These are phyloP conservation scores for Neurospora sublineolata DNA, from an alignment of 495 filamentous ascomycete species.

Conservation along the genomic window DNA sequence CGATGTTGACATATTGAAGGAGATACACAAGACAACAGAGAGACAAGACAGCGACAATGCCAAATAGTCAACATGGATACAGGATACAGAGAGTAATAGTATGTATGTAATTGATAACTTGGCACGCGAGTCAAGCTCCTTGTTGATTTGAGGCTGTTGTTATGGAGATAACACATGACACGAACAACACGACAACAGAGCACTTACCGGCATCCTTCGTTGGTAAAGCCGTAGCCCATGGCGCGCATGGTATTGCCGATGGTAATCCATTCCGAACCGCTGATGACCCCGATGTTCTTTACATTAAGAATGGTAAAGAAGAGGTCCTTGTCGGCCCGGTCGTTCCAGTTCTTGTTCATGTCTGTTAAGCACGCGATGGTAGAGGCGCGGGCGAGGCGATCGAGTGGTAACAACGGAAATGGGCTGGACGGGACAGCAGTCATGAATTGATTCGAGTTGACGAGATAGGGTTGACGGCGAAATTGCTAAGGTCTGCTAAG, in stretches of 20 bases:
- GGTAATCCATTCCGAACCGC: constrained; percentile 40
- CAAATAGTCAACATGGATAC: neutral
- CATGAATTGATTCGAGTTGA: neutral
- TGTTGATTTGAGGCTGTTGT: neutral
- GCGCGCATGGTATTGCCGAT: constrained; percentile 41
- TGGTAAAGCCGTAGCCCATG: constrained; percentile 41
- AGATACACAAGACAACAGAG: neutral
- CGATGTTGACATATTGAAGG: neutral
- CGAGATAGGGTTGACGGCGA: constrained; percentile 3
- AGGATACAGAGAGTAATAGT: neutral
- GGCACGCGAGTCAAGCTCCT: neutral
- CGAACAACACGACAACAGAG: constrained; percentile 2
- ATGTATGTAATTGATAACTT: neutral
- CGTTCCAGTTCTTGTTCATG: constrained; percentile 45
- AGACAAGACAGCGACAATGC: neutral
- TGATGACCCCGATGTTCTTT: constrained; percentile 44
- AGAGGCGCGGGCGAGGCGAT: neutral
- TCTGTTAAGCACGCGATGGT: neutral
- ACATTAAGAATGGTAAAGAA: constrained; percentile 45
- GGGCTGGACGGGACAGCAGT: neutral
- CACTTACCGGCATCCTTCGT: constrained; percentile 43
- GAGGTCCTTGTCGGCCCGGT: constrained; percentile 41
- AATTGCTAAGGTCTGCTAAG: constrained; percentile 29
- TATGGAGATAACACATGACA: neutral
- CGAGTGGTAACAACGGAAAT: neutral